Evolutionary conservation across 148 eudicot genomes (phyloP).

Genomic region (Spergularia bocconei): DNA sequence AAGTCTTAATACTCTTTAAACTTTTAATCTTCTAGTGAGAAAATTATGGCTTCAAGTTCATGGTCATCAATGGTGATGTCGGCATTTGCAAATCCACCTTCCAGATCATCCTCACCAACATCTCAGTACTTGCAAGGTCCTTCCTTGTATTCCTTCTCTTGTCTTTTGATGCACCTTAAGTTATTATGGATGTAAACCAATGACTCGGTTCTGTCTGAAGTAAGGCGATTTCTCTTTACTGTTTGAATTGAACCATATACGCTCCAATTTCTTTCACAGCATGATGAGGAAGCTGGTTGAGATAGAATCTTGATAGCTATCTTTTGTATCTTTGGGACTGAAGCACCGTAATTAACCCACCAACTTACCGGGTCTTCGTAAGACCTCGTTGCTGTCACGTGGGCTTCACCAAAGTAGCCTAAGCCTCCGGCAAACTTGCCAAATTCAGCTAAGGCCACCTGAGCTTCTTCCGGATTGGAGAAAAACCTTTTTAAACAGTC

Average conservation of each 20-base stretch:
- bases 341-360: slow-evolving; percentile 4
- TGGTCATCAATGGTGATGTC: too few species aligned
- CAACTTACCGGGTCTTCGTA: neutral
- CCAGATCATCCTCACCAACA: too few species aligned
- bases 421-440: too few species aligned
- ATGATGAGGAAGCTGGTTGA: neutral
- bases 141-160: neutral
- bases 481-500: too few species aligned
- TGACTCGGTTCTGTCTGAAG: neutral
- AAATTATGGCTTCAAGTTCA: too few species aligned
- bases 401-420: too few species aligned
- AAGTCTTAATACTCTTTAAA: too few species aligned
- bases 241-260: neutral
- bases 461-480: too few species aligned
- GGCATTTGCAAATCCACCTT: too few species aligned
- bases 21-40: too few species aligned
- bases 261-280: slow-evolving; percentile 1
- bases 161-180: neutral
- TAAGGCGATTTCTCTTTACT: neutral
- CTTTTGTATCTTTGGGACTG: neutral
- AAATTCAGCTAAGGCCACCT: too few species aligned
- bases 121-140: neutral
- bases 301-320: neutral
- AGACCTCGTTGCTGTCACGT: too few species aligned
- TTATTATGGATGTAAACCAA: neutral